Conservation (phyloP, 176 grass and related monocot species). For the Carex kokanica region DNA sequence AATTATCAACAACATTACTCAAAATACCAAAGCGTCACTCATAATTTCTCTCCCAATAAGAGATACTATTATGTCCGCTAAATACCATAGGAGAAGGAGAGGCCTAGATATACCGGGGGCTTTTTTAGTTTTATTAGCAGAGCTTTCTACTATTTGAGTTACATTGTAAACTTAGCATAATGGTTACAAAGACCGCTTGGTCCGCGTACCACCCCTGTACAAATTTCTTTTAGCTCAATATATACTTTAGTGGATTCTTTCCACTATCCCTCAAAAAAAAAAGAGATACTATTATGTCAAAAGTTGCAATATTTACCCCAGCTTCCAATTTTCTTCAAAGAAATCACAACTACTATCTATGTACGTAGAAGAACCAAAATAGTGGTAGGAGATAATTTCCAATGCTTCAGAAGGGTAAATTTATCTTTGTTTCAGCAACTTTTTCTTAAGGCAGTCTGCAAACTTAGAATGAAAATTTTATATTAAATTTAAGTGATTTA, state of each 20-base stretch:
- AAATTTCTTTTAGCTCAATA: too few relatives aligned
- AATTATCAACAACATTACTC: not conserved
- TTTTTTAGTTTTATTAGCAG: too few relatives aligned
- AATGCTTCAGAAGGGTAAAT: not conserved
- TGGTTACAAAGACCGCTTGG: too few relatives aligned
- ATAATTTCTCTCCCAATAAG: not conserved
- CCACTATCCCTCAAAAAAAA: too few relatives aligned
- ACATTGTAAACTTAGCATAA: too few relatives aligned
- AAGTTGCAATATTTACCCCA: not conserved
- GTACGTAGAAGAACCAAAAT: too few relatives aligned
- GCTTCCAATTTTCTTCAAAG: not conserved
- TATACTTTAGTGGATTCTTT: too few relatives aligned
- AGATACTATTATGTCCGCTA: too few relatives aligned
- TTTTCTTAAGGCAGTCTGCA: not conserved
- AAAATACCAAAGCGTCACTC: not conserved
- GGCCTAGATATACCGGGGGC: too few relatives aligned
- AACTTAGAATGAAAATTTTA: not conserved
- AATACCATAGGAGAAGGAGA: too few relatives aligned
- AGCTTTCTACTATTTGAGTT: too few relatives aligned
- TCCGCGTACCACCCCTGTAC: too few relatives aligned
- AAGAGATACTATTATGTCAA: not conserved
- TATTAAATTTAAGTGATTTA: not conserved
- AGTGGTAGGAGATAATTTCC: not conserved
- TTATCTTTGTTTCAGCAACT: not conserved
- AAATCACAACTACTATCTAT: not conserved